Conservation (phyloP, 2,329 filamentous ascomycete species). For the Coniosporium uncinatum region DNA sequence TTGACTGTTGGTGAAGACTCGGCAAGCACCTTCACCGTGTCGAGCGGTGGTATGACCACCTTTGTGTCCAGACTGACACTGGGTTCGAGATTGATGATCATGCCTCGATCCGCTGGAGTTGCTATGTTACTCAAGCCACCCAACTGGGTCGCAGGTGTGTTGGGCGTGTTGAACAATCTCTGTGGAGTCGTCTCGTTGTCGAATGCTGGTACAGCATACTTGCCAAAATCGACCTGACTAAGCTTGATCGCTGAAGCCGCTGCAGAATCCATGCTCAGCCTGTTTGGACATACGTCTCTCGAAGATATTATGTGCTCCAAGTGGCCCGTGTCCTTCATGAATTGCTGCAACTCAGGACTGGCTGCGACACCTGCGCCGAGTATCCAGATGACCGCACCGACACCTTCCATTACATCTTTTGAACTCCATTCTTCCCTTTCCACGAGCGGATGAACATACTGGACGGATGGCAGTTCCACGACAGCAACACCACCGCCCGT, state of each 20-base stretch:
- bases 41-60: slow-evolving; percentile 11
- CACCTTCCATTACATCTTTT: slow-evolving; percentile 55
- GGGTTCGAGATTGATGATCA: slow-evolving; percentile 25
- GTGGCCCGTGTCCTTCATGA: slow-evolving; percentile 57
- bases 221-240: slow-evolving; percentile 64
- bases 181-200: slow-evolving; percentile 41
- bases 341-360: slow-evolving; percentile 58
- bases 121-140: not conserved
- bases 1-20: slow-evolving; percentile 15
- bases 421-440: slow-evolving; percentile 67
- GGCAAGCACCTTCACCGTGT: not conserved
- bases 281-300: slow-evolving; percentile 68
- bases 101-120: slow-evolving; percentile 30
- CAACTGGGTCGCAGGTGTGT: not conserved
- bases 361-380: slow-evolving; percentile 62
- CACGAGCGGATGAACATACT: slow-evolving; percentile 67
- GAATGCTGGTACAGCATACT: slow-evolving; percentile 66
- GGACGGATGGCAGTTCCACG: slow-evolving; percentile 67
- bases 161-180: not conserved
- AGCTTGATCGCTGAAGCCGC: slow-evolving; percentile 64
- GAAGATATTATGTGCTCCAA: slow-evolving; percentile 76
- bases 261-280: slow-evolving; percentile 62
- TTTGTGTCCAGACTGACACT: slow-evolving; percentile 35
- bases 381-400: slow-evolving; percentile 75
- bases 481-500: slow-evolving; percentile 72